Evolutionary conservation across 2,329 filamentous ascomycete genomes (phyloP).

Genomic region (Scortechinia acanthostroma): DNA sequence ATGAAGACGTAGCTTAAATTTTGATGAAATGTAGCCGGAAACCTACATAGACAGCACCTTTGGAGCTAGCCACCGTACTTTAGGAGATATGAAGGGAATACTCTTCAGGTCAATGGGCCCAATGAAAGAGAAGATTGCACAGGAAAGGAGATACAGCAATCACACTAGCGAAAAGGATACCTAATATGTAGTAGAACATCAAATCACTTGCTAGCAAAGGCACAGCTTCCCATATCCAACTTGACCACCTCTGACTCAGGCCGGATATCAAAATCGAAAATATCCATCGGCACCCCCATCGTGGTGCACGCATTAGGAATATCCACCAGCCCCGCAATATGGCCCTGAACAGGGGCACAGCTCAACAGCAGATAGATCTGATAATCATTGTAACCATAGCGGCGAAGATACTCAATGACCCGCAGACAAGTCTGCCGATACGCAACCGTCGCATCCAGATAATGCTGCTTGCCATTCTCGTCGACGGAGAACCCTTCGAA

Average conservation of each 20-base stretch:
- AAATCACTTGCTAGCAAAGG: conserved; percentile 1
- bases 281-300: conserved; percentile 81
- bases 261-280: conserved; percentile 88
- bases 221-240: neutral
- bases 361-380: conserved; percentile 81
- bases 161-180: too few relatives aligned
- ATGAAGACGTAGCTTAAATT: neutral
- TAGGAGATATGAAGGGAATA: too few relatives aligned
- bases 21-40: too few relatives aligned
- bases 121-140: too few relatives aligned
- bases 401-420: conserved; percentile 68
- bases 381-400: conserved; percentile 66
- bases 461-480: conserved; percentile 81
- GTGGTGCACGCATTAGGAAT: conserved; percentile 90
- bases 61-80: too few relatives aligned
- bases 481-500: conserved; percentile 90
- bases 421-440: conserved; percentile 75
- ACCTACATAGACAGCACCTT: too few relatives aligned
- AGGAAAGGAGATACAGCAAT: too few relatives aligned
- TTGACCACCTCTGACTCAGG: conserved; percentile 35
- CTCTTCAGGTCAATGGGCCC: too few relatives aligned
- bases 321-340: conserved; percentile 83
- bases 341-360: conserved; percentile 80
- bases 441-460: conserved; percentile 77
- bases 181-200: too few relatives aligned